A percentile compares a stretch with the other conserved stretches of the same genome.
Conservation (phyloP, 2,329 filamentous ascomycete species). For the Talaromyces sp. region DNA sequence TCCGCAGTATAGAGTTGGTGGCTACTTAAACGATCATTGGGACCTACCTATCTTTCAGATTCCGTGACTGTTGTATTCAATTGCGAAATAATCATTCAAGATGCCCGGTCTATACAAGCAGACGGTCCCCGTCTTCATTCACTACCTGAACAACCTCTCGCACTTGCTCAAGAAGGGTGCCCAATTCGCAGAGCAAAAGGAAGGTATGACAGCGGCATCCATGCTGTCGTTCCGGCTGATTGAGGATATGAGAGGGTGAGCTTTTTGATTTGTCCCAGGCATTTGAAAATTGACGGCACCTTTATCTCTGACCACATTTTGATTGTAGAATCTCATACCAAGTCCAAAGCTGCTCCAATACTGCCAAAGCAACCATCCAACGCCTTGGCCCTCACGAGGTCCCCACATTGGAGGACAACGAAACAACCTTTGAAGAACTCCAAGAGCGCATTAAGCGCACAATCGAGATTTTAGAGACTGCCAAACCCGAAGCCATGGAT, state of each 20-base stretch:
- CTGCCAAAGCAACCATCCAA: constrained; percentile 39
- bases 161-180: constrained; percentile 46
- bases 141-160: constrained; percentile 42
- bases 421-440: constrained; percentile 51
- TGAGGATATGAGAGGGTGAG: constrained; percentile 45
- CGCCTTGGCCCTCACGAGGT: constrained; percentile 38
- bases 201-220: constrained; percentile 27
- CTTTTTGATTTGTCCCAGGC: not conserved
- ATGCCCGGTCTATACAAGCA: constrained; percentile 29
- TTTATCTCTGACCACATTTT: not conserved
- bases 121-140: constrained; percentile 43
- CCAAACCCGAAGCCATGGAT: constrained; percentile 44
- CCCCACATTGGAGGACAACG: constrained; percentile 39
- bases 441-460: constrained; percentile 48
- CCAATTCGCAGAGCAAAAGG: constrained; percentile 37
- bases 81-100: not conserved
- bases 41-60: not conserved
- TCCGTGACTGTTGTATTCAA: not conserved
- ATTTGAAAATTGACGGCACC: no score
- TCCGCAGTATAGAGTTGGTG: not conserved
- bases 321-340: constrained; percentile 43
- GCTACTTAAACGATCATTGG: not conserved
- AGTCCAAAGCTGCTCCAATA: constrained; percentile 40
- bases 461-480: constrained; percentile 45
- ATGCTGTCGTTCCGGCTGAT: constrained; percentile 43